Conservation (phyloP, 805 yeast species). For the Saturnispora serradocipensis region DNA sequence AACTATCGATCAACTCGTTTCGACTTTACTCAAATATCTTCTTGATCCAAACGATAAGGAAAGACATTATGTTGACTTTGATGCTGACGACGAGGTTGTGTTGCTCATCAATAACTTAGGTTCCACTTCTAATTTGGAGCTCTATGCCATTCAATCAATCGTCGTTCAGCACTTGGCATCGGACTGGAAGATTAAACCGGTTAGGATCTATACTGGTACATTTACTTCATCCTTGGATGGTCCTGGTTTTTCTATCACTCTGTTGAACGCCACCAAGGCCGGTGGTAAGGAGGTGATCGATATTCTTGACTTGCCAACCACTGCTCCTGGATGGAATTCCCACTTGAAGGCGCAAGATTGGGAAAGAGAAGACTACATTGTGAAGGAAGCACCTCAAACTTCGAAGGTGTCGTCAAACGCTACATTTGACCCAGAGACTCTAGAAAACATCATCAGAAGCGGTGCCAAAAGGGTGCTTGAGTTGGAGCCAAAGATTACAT, state of each 20-base stretch:
- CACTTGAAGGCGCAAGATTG: conserved; percentile 25
- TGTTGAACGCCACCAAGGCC: conserved; percentile 58
- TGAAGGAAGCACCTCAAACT: conserved; percentile 23
- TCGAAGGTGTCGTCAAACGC: conserved; percentile 15
- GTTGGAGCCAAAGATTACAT: conserved; percentile 78
- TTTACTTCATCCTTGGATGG: conserved; percentile 87
- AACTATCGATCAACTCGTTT: conserved; percentile 48
- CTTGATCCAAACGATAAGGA: conserved; percentile 59
- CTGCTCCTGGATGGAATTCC: conserved; percentile 78
- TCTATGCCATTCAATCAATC: conserved; percentile 61
- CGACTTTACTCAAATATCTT: conserved; percentile 52
- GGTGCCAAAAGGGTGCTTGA: conserved; percentile 46
- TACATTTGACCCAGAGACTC: conserved; percentile 23
- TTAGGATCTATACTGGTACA: conserved; percentile 63
- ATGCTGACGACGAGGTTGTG: conserved; percentile 49
- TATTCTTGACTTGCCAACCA: conserved; percentile 60
- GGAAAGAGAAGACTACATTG: conserved; percentile 12
- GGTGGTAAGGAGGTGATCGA: conserved; percentile 38
- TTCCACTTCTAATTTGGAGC: conserved; percentile 75
- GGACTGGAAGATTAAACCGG: conserved; percentile 50
- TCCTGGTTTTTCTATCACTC: conserved; percentile 82
- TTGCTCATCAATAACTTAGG: conserved; percentile 80
- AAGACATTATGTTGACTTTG: conserved; percentile 70
- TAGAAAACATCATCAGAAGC: conserved; percentile 31
- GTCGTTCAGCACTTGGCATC: conserved; percentile 44